phyloP scores from a whole-genome alignment of 768 basidiomycete species.

The Exsudoporus frostii region DNA sequence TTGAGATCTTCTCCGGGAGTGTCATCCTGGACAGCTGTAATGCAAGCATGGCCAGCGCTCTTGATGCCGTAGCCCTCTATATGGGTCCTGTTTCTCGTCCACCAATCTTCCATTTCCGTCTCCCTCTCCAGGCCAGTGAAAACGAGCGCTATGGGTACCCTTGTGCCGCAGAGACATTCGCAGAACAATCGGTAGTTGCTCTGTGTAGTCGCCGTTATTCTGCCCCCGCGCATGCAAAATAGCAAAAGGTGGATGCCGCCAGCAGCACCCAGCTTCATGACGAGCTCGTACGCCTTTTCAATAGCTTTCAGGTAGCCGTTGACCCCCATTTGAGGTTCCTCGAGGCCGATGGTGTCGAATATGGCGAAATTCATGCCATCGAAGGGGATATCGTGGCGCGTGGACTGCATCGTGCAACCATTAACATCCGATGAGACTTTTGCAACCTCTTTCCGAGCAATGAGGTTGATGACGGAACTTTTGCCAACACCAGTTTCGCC shows the following conservation, averaged over 20 bases:
- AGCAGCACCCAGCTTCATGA: conserved; percentile 25
- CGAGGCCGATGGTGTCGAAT: conserved; percentile 37
- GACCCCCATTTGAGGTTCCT: conserved; percentile 30
- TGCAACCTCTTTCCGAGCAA: conserved; percentile 23
- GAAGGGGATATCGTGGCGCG: conserved; percentile 27
- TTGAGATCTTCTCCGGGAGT: conserved; percentile 18
- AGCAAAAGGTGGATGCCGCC: conserved; percentile 43
- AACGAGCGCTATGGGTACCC: conserved; percentile 39
- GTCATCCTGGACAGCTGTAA: conserved; percentile 28
- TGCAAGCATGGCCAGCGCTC: conserved; percentile 32
- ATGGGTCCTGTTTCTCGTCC: conserved; percentile 26
- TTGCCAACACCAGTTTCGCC: conserved; percentile 40
- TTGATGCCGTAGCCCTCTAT: conserved; percentile 24
- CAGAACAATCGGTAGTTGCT: conserved; percentile 40
- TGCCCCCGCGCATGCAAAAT: conserved; percentile 39
- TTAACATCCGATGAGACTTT: conserved; percentile 26
- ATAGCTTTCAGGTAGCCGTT: conserved; percentile 28
- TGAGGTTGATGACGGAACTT: conserved; percentile 31
- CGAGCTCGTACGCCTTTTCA: conserved; percentile 31
- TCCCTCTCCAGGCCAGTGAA: conserved; percentile 41
- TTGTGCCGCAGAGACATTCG: conserved; percentile 36
- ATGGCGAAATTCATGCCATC: conserved; percentile 18
- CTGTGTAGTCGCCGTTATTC: conserved; percentile 34
- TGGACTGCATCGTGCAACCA: conserved; percentile 36
- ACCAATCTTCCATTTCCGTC: conserved; percentile 33